Evolutionary conservation across 305 asterid species (phyloP).

Genomic region (Nicotiana rustica): DNA sequence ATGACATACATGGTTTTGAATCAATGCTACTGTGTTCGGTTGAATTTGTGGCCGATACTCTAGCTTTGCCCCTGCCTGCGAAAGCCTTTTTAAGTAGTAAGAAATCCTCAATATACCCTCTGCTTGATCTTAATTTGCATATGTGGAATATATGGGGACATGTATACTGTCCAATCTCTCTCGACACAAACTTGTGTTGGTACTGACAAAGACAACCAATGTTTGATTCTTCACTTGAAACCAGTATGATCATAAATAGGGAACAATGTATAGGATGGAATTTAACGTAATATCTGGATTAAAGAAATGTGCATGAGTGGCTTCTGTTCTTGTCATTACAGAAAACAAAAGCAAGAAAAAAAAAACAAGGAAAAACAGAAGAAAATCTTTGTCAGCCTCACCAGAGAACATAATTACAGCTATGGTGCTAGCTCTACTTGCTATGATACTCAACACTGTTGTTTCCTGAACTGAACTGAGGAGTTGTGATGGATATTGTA

Average conservation of each 20-base stretch:
- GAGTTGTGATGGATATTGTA: conserved; percentile 34
- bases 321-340: conserved; percentile 2
- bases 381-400: not conserved
- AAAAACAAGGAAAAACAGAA: not conserved
- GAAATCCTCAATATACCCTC: not conserved
- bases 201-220: no score
- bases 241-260: no score
- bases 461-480: conserved; percentile 34
- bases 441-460: conserved; percentile 18
- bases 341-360: not conserved
- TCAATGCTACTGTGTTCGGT: no score
- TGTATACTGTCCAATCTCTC: not conserved
- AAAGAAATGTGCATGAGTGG: not conserved
- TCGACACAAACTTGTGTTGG: not conserved
- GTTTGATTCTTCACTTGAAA: no score
- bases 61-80: no score
- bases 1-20: no score
- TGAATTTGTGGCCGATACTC: no score
- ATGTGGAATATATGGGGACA: not conserved
- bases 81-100: no score
- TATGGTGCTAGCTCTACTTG: conserved; percentile 32
- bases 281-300: not conserved
- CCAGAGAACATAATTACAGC: conserved; percentile 12
- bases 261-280: not conserved
- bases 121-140: not conserved